Evolutionary conservation across 495 filamentous ascomycete species (phyloP), one percentile per base, ranked within the genome.

Genomic region (Podospora pseudopauciseta): DNA sequence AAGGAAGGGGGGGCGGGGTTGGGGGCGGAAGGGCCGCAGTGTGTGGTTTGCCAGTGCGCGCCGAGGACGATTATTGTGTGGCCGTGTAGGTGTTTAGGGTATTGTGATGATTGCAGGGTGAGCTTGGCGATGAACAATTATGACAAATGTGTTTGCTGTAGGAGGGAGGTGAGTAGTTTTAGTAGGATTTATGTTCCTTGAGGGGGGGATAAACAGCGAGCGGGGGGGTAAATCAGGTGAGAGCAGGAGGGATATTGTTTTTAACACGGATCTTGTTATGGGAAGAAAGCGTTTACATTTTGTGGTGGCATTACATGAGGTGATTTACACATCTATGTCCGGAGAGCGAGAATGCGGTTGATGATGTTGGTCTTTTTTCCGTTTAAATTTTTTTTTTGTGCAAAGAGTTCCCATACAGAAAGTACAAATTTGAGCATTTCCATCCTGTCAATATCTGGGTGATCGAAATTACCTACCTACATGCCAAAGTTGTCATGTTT

Each of bases 81-180:
- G 96, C 95, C 95, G 2, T 99, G 95, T 74, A 88, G 96, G 20
- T 99, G 95, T 76, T 83, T 99, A 58, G 93, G 92, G 68, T 82
- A 97, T 27, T 98, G 95, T 74, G 95, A 99, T 74, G 95, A 98
- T 65, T 98, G 95, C 77, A 84, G 95, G 20, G 90, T 99, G 27
- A 92, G 90, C 64, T 85, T 99, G 34, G 95, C 95, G 7, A 91
- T 96, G 91, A 97, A 96, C 73, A 98, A 98, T 78, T 97, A 94
- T 74, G 90, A 92, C 57, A 94, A 90, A 72, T 99, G 95, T 71
- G 93, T 97, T 23, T 97, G 94, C 70, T 98, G 95, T 76, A 84
- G 95, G 62, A 86, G 90, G 68, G 90, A 94, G 69, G 91, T 97
- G 27, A 86, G 86, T 30, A 94, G 93, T 26, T 98, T 95, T 78